Conservation (phyloP, 257 asterid species). For the Thymus quinquecostatus region DNA sequence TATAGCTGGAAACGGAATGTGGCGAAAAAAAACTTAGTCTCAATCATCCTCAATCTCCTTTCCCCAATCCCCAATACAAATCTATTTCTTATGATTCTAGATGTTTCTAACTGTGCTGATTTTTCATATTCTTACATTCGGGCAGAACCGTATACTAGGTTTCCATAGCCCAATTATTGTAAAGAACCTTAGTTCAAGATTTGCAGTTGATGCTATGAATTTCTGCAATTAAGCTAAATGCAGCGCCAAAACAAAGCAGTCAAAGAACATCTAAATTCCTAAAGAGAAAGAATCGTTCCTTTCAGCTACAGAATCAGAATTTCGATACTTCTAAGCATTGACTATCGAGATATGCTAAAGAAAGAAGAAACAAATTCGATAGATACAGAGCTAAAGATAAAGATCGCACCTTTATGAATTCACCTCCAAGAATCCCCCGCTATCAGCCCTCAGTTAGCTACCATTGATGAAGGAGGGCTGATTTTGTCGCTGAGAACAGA, state of each 20-base stretch:
- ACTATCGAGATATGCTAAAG: not conserved
- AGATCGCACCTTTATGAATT: conserved; percentile 24
- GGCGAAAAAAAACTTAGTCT: too few relatives aligned
- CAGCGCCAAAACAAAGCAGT: not conserved
- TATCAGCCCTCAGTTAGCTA: not conserved
- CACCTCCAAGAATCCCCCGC: not conserved
- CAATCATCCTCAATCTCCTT: too few relatives aligned
- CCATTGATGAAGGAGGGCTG: too few relatives aligned
- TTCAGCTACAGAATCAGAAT: not conserved
- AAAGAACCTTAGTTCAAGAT: not conserved
- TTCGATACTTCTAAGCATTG: not conserved
- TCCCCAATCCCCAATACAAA: too few relatives aligned
- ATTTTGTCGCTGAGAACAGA: not conserved
- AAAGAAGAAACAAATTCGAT: not conserved
- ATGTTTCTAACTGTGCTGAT: not conserved
- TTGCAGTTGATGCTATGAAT: too few relatives aligned
- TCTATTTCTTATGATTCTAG: too few relatives aligned
- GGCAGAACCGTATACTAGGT: not conserved
- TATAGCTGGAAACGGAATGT: too few relatives aligned
- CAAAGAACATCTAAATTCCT: not conserved
- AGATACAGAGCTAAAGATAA: not conserved
- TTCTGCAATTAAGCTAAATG: not conserved
- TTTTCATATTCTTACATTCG: not conserved
- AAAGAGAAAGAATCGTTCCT: not conserved
- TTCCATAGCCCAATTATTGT: not conserved